Evolutionary conservation across 352 stramenopile genomes (phyloP).

Genomic region (Phytophthora tentaculata): DNA sequence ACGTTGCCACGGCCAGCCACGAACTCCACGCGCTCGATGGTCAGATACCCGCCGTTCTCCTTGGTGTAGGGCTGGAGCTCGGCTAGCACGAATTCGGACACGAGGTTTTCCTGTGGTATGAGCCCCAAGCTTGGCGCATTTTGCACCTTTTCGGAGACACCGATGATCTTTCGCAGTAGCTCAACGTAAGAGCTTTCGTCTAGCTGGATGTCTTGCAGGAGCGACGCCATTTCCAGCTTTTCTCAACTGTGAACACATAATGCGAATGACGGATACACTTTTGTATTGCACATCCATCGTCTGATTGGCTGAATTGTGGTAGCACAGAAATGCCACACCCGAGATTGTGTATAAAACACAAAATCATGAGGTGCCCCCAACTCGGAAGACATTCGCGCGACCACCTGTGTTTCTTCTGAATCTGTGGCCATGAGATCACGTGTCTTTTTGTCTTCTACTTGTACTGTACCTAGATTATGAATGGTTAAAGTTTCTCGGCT

Average conservation of each 20-base stretch:
- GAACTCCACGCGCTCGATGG: slow-evolving; percentile 85
- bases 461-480: too few relatives aligned
- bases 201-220: slow-evolving; percentile 43
- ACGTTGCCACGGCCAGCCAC: slow-evolving; percentile 88
- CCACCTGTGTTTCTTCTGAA: not conserved
- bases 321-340: not conserved
- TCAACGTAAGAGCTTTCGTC: slow-evolving; percentile 65
- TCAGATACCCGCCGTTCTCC: slow-evolving; percentile 53
- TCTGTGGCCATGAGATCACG: not conserved
- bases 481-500: too few relatives aligned
- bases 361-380: too few relatives aligned
- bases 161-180: slow-evolving; percentile 82
- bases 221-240: slow-evolving; percentile 20
- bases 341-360: too few relatives aligned
- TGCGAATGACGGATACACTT: slow-evolving; percentile 16
- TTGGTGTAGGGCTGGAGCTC: slow-evolving; percentile 76
- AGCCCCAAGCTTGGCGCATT: slow-evolving; percentile 58
- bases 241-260: slow-evolving; percentile 9
- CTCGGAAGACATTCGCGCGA: too few relatives aligned
- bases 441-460: too few relatives aligned
- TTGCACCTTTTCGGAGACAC: slow-evolving; percentile 57
- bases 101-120: slow-evolving; percentile 70
- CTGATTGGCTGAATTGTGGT: not conserved
- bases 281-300: not conserved
- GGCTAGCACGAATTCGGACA: slow-evolving; percentile 88